A percentile compares a stretch with the other conserved stretches of the same genome.
phyloP scores from a whole-genome alignment of 163 green algal species.

The Chlamydomonas reinhardtii region DNA sequence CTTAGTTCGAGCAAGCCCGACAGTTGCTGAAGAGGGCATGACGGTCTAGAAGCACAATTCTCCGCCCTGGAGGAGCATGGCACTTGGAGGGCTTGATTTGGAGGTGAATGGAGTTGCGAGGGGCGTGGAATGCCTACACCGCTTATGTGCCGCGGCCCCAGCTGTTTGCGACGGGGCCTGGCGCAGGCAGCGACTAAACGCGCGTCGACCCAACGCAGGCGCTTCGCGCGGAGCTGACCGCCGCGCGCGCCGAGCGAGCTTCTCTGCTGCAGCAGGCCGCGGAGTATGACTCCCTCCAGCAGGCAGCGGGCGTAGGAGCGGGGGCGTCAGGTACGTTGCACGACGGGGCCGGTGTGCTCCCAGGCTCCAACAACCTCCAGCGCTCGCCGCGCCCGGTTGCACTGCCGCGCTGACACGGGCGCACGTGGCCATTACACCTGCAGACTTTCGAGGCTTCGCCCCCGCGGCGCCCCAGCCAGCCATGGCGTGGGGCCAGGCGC shows the following conservation, averaged over 20 bases:
- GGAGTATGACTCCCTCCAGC: constrained; percentile 6
- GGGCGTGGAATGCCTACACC: too few species aligned
- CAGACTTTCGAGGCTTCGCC: constrained; percentile 28
- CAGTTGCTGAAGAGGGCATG: too few species aligned
- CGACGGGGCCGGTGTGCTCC: too few species aligned
- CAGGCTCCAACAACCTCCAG: too few species aligned
- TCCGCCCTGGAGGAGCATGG: not conserved
- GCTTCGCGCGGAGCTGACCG: constrained; percentile 25
- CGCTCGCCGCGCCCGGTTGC: too few species aligned
- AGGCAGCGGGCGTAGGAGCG: not conserved
- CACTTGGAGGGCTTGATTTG: constrained; percentile 32
- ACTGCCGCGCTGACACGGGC: too few species aligned
- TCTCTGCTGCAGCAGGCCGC: constrained; percentile 31
- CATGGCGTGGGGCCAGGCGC: not conserved
- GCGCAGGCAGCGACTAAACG: too few species aligned
- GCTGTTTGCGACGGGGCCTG: too few species aligned
- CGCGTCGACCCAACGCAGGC: not conserved
- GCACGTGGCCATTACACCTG: too few species aligned
- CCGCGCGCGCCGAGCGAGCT: constrained; percentile 21
- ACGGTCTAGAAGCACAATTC: not conserved
- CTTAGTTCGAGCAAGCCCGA: too few species aligned
- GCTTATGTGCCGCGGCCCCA: too few species aligned
- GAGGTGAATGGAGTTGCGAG: not conserved
- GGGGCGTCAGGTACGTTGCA: too few species aligned
- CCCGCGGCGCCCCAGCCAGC: not conserved